phyloP scores from a whole-genome alignment of 2,329 filamentous ascomycete genomes.

The Colletotrichum somersetense region DNA sequence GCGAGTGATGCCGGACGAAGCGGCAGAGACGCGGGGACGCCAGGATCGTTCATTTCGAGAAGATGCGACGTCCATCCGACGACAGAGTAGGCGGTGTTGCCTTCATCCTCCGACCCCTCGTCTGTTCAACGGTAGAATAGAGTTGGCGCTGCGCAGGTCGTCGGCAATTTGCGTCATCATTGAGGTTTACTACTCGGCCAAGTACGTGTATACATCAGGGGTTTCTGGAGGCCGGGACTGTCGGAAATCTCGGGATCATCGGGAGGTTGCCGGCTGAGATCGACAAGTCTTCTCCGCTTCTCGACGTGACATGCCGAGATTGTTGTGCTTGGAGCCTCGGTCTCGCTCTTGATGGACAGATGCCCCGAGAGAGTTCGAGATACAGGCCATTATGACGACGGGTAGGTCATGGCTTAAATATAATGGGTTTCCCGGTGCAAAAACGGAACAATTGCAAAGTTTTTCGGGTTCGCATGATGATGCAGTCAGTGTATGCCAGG shows the following conservation, averaged over 20 bases:
- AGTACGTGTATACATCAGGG: too few species aligned
- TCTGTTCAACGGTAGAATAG: not conserved
- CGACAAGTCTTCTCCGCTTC: not conserved
- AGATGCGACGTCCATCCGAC: too few species aligned
- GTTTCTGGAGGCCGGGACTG: not conserved
- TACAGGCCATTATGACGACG: not conserved
- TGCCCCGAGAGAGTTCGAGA: not conserved
- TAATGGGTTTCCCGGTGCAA: not conserved
- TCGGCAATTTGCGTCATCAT: too few species aligned
- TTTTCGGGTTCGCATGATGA: not conserved
- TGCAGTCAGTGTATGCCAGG: too few species aligned
- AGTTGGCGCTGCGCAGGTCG: not conserved
- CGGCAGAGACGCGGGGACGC: too few species aligned
- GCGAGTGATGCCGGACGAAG: too few species aligned
- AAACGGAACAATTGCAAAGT: not conserved
- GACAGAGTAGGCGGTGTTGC: too few species aligned
- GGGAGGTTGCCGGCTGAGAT: conserved; percentile 17
- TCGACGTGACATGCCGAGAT: conserved; percentile 11
- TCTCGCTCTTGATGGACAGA: not conserved
- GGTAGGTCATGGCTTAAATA: not conserved
- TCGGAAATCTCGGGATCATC: too few species aligned
- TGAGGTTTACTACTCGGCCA: too few species aligned
- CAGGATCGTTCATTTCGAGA: too few species aligned
- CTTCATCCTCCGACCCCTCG: not conserved
- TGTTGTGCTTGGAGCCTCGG: not conserved